Evolutionary conservation across 1,139 yeast genomes (phyloP), one percentile per base, ranked within the genome.

Genomic region (Pichia sp.): DNA sequence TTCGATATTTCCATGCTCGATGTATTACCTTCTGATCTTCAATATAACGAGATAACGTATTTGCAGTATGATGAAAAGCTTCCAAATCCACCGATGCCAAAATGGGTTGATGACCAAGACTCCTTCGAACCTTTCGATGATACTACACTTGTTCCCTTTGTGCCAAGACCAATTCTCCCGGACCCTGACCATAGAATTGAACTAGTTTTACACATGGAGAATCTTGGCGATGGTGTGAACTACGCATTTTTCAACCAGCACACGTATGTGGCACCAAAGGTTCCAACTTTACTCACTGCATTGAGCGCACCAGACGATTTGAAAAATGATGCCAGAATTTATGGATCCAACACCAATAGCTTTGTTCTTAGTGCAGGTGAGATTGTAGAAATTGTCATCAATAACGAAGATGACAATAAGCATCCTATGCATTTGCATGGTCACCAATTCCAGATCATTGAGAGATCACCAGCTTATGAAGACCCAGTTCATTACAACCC

Each of bases 401-500:
- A 82, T 54, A 81, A 81, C 52, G 67, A 67, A 54, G 93, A 82
- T 56, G 71, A 81, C 12, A 86, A 86, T 42, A 76, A 71, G 55
- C 93, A 82, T 60, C 91, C 91, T 22, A 80, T 82, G 77, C 93
- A 82, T 58, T 64, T 82, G 53, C 93, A 82, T 52, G 91, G 93
- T 11, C 93, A 82, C 55, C 69, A 62, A 39, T 81, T 81, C 67
- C 93, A 82, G 60, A 61, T 77, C 14, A 63, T 81, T 33, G 74
- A 69, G 33, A 72, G 85, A 56, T 77, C 81, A 9, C 66, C 59
- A 14, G 70, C 59, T 27, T 53, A 45, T 29, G 82, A 74, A 17
- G 73, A 65, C 25, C 83, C 82, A 30, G 67, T 68, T 18, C 63
- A 72, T 13, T 80, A 64, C 49, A 39, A 49, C 20, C 71, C 77